Conservation (phyloP, 2,329 filamentous ascomycete species). For the Cladosporium sp. region DNA sequence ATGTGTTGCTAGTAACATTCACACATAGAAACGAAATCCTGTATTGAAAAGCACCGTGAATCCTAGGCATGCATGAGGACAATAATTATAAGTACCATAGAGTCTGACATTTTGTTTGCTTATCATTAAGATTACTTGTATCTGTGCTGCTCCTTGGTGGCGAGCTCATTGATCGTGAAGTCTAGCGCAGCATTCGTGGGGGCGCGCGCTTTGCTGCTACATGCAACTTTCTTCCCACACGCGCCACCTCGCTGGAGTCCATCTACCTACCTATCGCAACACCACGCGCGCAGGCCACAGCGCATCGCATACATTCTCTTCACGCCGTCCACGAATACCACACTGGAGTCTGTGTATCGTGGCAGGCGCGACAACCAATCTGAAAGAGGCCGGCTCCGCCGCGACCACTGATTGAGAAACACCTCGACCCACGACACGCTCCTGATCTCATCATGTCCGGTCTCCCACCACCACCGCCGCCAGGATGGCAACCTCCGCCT, state of each 20-base stretch:
- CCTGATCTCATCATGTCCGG: slow-evolving; percentile 52
- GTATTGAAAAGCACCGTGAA: not conserved
- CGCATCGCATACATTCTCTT: slow-evolving; percentile 22
- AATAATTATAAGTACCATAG: no score
- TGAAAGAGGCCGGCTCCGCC: not conserved
- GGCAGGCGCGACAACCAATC: slow-evolving; percentile 2
- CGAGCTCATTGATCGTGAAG: not conserved
- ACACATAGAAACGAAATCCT: not conserved
- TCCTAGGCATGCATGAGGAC: no score
- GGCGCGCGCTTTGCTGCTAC: not conserved
- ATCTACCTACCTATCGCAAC: not conserved
- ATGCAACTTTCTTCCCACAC: slow-evolving; percentile 2
- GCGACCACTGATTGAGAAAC: slow-evolving; percentile 1
- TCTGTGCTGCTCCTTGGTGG: not conserved
- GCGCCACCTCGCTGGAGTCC: not conserved
- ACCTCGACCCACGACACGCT: not conserved
- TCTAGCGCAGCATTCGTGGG: not conserved
- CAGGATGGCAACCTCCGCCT: slow-evolving; percentile 59
- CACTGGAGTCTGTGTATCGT: not conserved
- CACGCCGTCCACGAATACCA: not conserved
- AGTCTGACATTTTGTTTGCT: not conserved
- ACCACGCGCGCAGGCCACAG: slow-evolving; percentile 33
- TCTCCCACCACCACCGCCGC: slow-evolving; percentile 67
- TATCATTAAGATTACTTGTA: not conserved
- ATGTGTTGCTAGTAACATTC: not conserved